Evolutionary conservation across 352 stramenopile species (phyloP).

Genomic region (Thalassiosira ordinaria): DNA sequence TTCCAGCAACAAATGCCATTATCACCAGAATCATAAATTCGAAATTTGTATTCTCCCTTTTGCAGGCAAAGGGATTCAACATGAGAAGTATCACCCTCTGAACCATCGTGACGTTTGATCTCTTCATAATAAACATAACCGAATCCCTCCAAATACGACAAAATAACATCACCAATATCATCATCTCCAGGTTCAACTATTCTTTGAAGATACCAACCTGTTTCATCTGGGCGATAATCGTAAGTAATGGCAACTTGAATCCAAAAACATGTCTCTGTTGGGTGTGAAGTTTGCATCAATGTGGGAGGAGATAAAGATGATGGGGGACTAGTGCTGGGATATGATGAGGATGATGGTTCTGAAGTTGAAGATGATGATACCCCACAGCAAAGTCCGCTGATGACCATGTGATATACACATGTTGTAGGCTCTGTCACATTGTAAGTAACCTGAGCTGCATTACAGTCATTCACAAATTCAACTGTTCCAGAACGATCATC

Average conservation of each 20-base stretch:
- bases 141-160: no score
- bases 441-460: no score
- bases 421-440: no score
- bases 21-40: conserved; percentile 8
- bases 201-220: background rate
- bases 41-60: conserved; percentile 5
- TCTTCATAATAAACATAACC: background rate
- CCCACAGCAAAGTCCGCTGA: no score
- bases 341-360: background rate
- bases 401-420: no score
- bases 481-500: no score
- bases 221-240: background rate
- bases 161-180: no score
- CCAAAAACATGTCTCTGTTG: no score
- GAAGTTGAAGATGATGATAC: background rate
- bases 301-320: background rate
- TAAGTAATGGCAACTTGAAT: background rate
- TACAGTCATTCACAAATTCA: no score
- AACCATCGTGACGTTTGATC: background rate
- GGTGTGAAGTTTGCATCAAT: no score
- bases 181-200: background rate
- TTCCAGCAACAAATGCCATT: background rate
- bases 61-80: conserved; percentile 1
- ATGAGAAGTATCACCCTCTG: background rate
- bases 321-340: background rate